These are phyloP conservation scores for Penstemon newberryi DNA, from an alignment of 257 asterid species.

Conservation along the genomic window DNA sequence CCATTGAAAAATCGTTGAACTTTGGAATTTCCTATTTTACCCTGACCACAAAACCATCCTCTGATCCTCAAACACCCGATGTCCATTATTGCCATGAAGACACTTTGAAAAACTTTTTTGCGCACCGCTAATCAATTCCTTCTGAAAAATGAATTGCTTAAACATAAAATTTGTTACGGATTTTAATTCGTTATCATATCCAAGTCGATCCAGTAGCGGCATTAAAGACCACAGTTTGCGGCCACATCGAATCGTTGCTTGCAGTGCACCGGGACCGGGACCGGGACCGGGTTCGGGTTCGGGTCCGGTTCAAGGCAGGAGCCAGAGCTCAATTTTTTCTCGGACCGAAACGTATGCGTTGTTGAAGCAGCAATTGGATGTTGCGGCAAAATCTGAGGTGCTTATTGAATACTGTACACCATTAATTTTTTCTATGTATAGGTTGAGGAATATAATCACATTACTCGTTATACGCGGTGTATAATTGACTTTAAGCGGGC, in stretches of 20 bases:
- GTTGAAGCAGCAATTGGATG: conserved; percentile 80
- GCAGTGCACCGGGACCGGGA: conserved; percentile 37
- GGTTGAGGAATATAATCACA: background rate
- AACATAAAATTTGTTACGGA: conserved; percentile 39
- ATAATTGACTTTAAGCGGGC: no score
- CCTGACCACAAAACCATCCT: background rate
- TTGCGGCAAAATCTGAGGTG: conserved; percentile 87
- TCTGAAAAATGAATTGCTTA: conserved; percentile 53
- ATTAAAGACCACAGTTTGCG: conserved; percentile 21
- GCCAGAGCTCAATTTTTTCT: conserved; percentile 46
- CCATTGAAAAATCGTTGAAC: conserved; percentile 33
- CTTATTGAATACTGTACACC: background rate
- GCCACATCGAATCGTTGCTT: conserved; percentile 44
- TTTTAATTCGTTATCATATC: conserved; percentile 36
- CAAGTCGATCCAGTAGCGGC: conserved; percentile 37
- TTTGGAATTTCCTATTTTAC: conserved; percentile 12
- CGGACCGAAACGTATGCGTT: conserved; percentile 66
- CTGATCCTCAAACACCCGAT: background rate
- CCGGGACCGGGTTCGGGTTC: conserved; percentile 40
- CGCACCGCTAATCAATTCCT: background rate
- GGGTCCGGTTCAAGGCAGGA: conserved; percentile 37
- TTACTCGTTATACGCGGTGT: no score
- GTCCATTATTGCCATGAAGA: conserved; percentile 23
- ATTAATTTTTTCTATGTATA: background rate
- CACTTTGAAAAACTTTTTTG: no score